Conservation (phyloP, 805 yeast species). For the Starmerella apis region DNA sequence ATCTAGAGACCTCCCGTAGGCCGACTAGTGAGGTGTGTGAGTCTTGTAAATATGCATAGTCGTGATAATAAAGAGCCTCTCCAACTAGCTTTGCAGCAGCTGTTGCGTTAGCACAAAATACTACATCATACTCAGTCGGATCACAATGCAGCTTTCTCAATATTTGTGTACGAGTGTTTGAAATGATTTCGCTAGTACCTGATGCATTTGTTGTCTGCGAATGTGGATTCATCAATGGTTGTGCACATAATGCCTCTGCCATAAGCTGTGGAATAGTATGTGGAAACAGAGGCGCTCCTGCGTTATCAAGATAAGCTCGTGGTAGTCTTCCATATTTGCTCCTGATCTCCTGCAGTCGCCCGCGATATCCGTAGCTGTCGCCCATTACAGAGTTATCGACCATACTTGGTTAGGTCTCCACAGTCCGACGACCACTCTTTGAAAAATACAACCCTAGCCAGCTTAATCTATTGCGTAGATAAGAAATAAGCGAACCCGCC, state of each 20-base stretch:
- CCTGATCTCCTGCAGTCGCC: conserved; percentile 14
- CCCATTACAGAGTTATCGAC: too few species aligned
- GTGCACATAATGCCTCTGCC: conserved; percentile 25
- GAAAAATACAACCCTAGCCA: background rate
- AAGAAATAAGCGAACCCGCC: background rate
- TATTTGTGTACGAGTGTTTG: conserved; percentile 28
- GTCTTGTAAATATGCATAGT: conserved; percentile 30
- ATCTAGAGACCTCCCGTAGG: conserved; percentile 28
- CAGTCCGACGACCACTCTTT: too few species aligned
- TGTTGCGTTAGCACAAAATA: conserved; percentile 37
- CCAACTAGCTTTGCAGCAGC: conserved; percentile 35
- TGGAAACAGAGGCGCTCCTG: conserved; percentile 36
- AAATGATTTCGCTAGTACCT: conserved; percentile 27
- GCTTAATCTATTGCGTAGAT: background rate
- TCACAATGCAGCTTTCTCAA: conserved; percentile 33
- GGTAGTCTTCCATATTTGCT: conserved; percentile 12
- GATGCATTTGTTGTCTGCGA: conserved; percentile 34
- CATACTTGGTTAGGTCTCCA: too few species aligned
- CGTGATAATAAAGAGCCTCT: conserved; percentile 25
- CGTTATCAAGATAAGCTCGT: conserved; percentile 36
- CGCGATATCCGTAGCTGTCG: conserved; percentile 4
- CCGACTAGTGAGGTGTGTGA: conserved; percentile 40
- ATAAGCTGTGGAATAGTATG: conserved; percentile 27
- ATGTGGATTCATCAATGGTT: conserved; percentile 37
- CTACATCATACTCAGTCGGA: conserved; percentile 33